Evolutionary conservation across 108 stramenopile genomes (phyloP), one percentile per base, ranked within the genome.

Genomic region (Cyclotella sp.): DNA sequence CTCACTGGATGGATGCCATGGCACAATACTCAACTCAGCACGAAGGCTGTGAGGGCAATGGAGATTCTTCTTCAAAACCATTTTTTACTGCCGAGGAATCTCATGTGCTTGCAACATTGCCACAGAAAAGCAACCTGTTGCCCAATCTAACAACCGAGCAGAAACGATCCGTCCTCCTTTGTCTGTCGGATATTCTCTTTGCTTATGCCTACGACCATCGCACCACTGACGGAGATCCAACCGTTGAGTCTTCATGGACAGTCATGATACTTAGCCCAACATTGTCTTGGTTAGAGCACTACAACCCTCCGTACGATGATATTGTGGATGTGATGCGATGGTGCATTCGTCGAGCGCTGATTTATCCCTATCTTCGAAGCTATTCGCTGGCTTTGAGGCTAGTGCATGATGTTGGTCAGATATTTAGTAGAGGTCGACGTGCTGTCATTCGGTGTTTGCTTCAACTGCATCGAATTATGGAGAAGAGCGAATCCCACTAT

Each of bases 191-290:
- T 71, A 52, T 97, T 51, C 70, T 97, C 15, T 92, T 93, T 39
- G 93, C 95, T 18, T 98, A 95, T 63, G 90, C 82, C 3, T 98
- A 96, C 64, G 97, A 98, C 65, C 93, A 96, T 72, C 82, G 96
- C 58, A 91, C 89, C 42, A 98, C 97, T 9, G 85, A 78, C 27
- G 96, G 96, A 34, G 97, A 98, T 57, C 83, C 95, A 13, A 95
- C 91, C 7, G 93, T 96, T 19, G 97, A 98, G 87, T 95, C 94
- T 26, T 85, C 95, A 10, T 98, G 96, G 96, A 98, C 96, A 22
- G 77, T 96, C 21, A 84, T 91, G 68, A 90, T 81, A 41, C 76
- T 98, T 19, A 92, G 91, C 53, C 81, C 90, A n/a, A 74, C 91
- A 6, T 71, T 98, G 26, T 83, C 86, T 59, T 98, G 95, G 90